Evolutionary conservation across 2,329 filamentous ascomycete genomes (phyloP), one percentile per base, ranked within the genome.

Genomic region (Scopulariopsis brevicaulis): DNA sequence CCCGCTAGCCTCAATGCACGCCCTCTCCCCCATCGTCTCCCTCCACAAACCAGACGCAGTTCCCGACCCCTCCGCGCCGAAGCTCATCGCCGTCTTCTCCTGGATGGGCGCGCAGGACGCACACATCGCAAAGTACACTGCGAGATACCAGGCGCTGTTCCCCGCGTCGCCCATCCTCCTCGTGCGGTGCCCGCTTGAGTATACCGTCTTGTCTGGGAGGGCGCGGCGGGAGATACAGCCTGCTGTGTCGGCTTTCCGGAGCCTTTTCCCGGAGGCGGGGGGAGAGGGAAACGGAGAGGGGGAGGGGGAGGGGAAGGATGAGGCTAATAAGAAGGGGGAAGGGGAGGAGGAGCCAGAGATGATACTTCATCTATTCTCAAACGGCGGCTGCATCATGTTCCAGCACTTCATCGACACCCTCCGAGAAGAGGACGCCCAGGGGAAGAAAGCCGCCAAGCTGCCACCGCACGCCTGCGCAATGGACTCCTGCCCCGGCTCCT

Each of bases 51-150:
- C 72, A 5, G 40, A 61, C 1, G 53, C 63, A 1, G 25, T 58
- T 6, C 54, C 35, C 28, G 50, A 60, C 46, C 40, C 61, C 12
- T 54, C 48, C 35, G 64, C 70, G 11, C 77, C 79, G 14, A 73
- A 73, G 57, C 71, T 81, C 40, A 71, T 81, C 58, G 61, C 80
- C 25, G 54, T 81, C 40, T 71, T 74, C 40, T 69, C 73, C 8
- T 82, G 79, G 79, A 78, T 80, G 72, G 74, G 72, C 52, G 78
- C 79, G 11, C 70, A 65, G n/a, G 73, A 78, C 46, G 65, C 66
- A 7, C 77, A 81, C 64, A 74, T 81, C 52, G 71, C 72, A 62
- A 82, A 82, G 62, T 82, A 81, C 64, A 70, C 77, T 32, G 63
- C 69, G 4, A 67, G 69, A 28, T 74, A 81, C 64, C 75, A 75